These are phyloP conservation scores for Aurifilum marmelostoma DNA, from an alignment of 2,329 filamentous ascomycete species.

Conservation along the genomic window DNA sequence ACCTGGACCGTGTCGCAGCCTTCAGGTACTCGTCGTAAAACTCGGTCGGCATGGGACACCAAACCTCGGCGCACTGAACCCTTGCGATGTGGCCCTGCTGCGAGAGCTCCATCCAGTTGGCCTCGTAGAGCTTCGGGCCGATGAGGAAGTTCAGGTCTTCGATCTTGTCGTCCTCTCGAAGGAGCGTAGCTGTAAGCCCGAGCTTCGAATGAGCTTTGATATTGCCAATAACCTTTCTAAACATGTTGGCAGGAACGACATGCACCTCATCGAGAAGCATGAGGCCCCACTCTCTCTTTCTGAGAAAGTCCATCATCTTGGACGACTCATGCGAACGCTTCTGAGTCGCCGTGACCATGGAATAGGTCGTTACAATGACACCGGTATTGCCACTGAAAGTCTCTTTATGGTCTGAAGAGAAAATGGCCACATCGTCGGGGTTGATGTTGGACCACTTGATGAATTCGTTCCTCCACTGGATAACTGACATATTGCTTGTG, in stretches of 20 bases:
- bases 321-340: conserved; percentile 89
- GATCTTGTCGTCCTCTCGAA: conserved; percentile 98
- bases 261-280: conserved; percentile 98
- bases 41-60: conserved; percentile 98
- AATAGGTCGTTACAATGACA: conserved; percentile 96
- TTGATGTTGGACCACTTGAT: conserved; percentile 97
- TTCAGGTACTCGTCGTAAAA: conserved; percentile 95
- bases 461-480: conserved; percentile 96
- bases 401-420: conserved; percentile 89
- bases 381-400: conserved; percentile 86
- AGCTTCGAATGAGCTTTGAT: conserved; percentile 97
- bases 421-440: conserved; percentile 89
- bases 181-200: conserved; percentile 87
- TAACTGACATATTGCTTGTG: conserved; percentile 96
- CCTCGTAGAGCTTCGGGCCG: conserved; percentile 95
- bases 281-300: conserved; percentile 88
- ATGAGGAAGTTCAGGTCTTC: conserved; percentile 96
- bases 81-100: conserved; percentile 96
- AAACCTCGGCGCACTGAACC: conserved; percentile 97
- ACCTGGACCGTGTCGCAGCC: conserved; percentile 56
- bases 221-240: conserved; percentile 87
- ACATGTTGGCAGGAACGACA: conserved; percentile 95
- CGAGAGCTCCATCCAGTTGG: conserved; percentile 98
- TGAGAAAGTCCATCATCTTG: conserved; percentile 97
- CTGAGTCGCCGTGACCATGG: conserved; percentile 94